These are phyloP conservation scores for Diplodia seriata DNA, from an alignment of 2,329 filamentous ascomycete genomes.

Conservation along the genomic window DNA sequence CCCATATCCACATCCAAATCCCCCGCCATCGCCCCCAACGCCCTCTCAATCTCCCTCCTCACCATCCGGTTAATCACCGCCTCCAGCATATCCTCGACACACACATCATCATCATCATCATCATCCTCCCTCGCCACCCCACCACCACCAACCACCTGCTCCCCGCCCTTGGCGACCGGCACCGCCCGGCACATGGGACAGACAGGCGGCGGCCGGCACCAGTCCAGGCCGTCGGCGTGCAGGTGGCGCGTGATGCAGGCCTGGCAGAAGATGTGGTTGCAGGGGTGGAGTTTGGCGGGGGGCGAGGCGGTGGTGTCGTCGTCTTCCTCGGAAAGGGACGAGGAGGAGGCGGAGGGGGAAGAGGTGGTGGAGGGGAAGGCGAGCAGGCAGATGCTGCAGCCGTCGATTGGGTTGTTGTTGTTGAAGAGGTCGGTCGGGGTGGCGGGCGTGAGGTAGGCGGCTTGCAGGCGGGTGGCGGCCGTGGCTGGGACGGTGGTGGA, in stretches of 20 bases:
- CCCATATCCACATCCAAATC: neutral
- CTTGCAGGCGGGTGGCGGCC: neutral
- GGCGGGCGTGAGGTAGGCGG: neutral
- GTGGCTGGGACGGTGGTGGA: no score
- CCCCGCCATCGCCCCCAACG: neutral
- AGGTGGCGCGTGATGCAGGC: neutral
- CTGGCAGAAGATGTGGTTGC: neutral
- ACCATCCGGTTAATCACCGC: neutral
- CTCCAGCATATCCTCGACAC: neutral
- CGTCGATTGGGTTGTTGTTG: neutral
- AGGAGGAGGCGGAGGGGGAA: no score
- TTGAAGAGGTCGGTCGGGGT: neutral
- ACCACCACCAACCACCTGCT: neutral
- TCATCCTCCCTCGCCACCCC: no score
- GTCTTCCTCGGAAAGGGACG: no score
- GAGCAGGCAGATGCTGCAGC: neutral
- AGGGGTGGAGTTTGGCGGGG: neutral
- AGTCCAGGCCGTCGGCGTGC: neutral
- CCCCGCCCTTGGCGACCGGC: no score
- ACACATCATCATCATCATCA: no score
- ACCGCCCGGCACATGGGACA: neutral
- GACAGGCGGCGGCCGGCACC: no score
- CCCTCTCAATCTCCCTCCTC: neutral
- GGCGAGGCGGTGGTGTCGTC: no score
- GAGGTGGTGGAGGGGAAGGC: neutral